phyloP scores from a whole-genome alignment of 768 basidiomycete species.

The Postia placenta region DNA sequence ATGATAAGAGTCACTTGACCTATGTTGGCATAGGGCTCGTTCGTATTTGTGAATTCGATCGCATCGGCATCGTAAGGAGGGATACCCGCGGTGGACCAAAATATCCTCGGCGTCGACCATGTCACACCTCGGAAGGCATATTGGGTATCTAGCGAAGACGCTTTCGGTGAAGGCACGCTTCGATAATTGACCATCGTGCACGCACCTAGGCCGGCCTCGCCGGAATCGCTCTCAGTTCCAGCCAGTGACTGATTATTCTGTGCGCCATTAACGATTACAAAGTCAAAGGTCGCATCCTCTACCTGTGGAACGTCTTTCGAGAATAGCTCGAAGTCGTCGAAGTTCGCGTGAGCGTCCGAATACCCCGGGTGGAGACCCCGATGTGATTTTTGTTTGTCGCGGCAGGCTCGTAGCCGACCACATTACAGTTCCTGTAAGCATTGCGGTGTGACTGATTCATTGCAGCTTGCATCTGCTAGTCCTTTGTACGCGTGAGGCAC shows the following conservation, averaged over 20 bases:
- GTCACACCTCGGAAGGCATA: slow-evolving; percentile 62
- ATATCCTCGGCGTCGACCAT: slow-evolving; percentile 51
- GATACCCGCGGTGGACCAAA: slow-evolving; percentile 56
- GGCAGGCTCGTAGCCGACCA: slow-evolving; percentile 19
- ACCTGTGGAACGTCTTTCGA: slow-evolving; percentile 26
- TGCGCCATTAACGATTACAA: slow-evolving; percentile 54
- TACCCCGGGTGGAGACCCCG: slow-evolving; percentile 30
- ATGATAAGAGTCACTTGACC: too few relatives aligned
- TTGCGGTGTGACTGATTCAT: slow-evolving; percentile 24
- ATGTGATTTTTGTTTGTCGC: slow-evolving; percentile 24
- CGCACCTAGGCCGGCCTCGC: neutral
- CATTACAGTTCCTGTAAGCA: slow-evolving; percentile 30
- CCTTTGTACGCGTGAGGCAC: slow-evolving; percentile 22
- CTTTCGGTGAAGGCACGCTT: neutral
- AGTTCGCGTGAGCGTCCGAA: slow-evolving; percentile 28
- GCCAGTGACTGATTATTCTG: slow-evolving; percentile 49
- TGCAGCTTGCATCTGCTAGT: slow-evolving; percentile 27
- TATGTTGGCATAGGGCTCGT: slow-evolving; percentile 44
- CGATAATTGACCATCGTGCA: neutral
- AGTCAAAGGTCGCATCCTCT: slow-evolving; percentile 35
- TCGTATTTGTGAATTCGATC: slow-evolving; percentile 30
- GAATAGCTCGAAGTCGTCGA: slow-evolving; percentile 26
- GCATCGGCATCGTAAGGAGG: slow-evolving; percentile 52
- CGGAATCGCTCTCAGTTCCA: slow-evolving; percentile 26
- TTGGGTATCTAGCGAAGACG: slow-evolving; percentile 45